These are phyloP conservation scores for Eutrema salsugineum DNA, from an alignment of 441 rosid genomes.

Conservation along the genomic window DNA sequence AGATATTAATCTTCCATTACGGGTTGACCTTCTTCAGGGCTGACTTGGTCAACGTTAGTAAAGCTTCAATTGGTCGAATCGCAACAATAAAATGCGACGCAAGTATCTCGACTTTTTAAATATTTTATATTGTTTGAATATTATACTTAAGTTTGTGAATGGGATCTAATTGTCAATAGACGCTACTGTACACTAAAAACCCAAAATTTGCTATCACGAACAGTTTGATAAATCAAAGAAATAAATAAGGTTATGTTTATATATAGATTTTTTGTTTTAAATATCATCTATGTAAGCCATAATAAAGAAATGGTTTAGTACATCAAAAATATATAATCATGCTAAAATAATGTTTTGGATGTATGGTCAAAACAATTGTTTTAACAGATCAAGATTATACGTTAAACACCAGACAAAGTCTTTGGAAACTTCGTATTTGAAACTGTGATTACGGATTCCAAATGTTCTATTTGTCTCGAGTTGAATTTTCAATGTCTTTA, in stretches of 20 bases:
- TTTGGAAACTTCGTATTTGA: conserved; percentile 37
- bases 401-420: conserved; percentile 26
- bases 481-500: conserved; percentile 4
- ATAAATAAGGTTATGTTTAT: too few relatives aligned
- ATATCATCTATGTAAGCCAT: not conserved
- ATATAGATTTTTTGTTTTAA: too few relatives aligned
- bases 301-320: not conserved
- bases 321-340: not conserved
- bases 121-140: not conserved
- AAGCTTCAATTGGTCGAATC: not conserved
- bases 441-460: conserved; percentile 38
- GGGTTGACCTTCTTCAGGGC: conserved; percentile 10
- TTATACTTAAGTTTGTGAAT: not conserved
- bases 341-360: not conserved
- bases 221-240: not conserved
- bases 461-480: conserved; percentile 28
- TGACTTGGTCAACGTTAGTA: conserved; percentile 4
- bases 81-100: not conserved
- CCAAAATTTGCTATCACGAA: not conserved
- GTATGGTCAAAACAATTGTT: conserved; percentile 28
- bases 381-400: conserved; percentile 23
- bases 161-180: not conserved
- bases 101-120: not conserved
- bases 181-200: not conserved
- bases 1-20: not conserved